Evolutionary conservation across 768 basidiomycete species (phyloP), one percentile per base, ranked within the genome.

Genomic region (Pleurotus citrinopileatus): DNA sequence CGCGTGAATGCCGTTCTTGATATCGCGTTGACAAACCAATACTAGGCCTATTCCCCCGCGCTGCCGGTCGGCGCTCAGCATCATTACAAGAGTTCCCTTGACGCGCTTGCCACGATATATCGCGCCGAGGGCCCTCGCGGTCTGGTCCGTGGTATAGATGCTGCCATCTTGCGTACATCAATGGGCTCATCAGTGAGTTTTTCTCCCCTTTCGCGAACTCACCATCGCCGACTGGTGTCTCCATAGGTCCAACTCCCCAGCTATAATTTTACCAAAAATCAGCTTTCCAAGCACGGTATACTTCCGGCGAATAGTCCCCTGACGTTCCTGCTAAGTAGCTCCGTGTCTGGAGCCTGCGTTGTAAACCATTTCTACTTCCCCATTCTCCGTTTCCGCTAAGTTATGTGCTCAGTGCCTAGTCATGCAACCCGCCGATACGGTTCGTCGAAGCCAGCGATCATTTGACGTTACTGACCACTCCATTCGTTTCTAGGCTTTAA

Each of bases 391-490:
- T 12, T 19, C 54, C 19, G 34, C n/a, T 22, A 46, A 62, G 32
- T 36, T 51, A 47, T 62, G 43, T 43, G 57, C 52, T 7, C 53
- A 94, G 89, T 89, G 91, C 58, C 63, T 93, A 4, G 88, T 86
- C 48, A 98, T 98, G 96, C 96, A 98, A 70, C 93, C 93, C 6
- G 91, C 92, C 6, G 91, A 94, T 66, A 94, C 91, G 22, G 93
- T 66, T n/a, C 43, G 69, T 60, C 15, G 47, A 15, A 10, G 26
- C 22, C 2, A 10, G 27, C 3, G 1, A 13, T 45, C 25, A 28
- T 27, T n/a, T 17, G 40, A 10, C 22, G 23, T 34, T 37, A 37
- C 59, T 28, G 61, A 42, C 19, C 56, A 20, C 28, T 42, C 52
- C 37, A 54, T 55, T 38, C 27, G 27, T 34, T 36, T 52, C 15